Conservation (phyloP, 2,329 filamentous ascomycete species). For the Emydomyces testavorans region DNA sequence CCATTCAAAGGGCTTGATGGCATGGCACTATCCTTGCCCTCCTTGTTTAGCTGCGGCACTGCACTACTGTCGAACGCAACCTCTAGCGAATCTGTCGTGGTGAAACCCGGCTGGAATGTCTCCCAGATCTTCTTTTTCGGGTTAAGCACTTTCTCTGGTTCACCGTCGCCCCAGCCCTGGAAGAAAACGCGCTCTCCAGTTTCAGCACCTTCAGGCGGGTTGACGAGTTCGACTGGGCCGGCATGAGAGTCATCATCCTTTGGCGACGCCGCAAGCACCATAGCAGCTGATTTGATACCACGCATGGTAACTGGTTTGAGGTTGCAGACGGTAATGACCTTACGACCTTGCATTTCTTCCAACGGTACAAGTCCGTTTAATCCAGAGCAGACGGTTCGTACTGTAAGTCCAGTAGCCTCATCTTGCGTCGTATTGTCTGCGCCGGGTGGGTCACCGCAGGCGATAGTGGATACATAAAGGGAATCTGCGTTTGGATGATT, state of each 20-base stretch:
- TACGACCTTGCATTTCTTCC: constrained; percentile 92
- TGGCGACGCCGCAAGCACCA: constrained; percentile 95
- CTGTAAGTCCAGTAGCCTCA: constrained; percentile 81
- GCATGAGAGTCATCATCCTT: constrained; percentile 70
- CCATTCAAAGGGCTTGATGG: constrained; percentile 45
- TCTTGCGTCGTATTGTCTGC: constrained; percentile 66
- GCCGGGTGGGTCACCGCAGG: constrained; percentile 76
- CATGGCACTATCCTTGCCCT: constrained; percentile 48
- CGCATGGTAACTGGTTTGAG: constrained; percentile 99
- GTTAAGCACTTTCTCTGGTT: constrained; percentile 87
- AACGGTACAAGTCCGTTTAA: constrained; percentile 86
- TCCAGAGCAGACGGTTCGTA: constrained; percentile 92
- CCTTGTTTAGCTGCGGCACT: constrained; percentile 65
- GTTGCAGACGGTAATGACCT: constrained; percentile 92
- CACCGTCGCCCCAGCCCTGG: constrained; percentile 74
- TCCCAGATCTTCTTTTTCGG: constrained; percentile 99
- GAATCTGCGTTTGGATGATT: constrained; percentile 95
- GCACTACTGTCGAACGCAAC: constrained; percentile 74
- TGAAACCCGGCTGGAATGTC: constrained; percentile 90
- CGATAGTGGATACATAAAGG: constrained; percentile 88
- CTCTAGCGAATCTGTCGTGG: constrained; percentile 66
- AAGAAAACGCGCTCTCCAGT: constrained; percentile 86
- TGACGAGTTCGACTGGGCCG: constrained; percentile 83
- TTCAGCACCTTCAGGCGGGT: constrained; percentile 62
- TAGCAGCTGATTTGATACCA: constrained; percentile 66